A percentile compares a stretch with the other conserved stretches of the same genome.
Conservation (phyloP, 2,329 filamentous ascomycete species). For the Aspergillus uvarum region DNA sequence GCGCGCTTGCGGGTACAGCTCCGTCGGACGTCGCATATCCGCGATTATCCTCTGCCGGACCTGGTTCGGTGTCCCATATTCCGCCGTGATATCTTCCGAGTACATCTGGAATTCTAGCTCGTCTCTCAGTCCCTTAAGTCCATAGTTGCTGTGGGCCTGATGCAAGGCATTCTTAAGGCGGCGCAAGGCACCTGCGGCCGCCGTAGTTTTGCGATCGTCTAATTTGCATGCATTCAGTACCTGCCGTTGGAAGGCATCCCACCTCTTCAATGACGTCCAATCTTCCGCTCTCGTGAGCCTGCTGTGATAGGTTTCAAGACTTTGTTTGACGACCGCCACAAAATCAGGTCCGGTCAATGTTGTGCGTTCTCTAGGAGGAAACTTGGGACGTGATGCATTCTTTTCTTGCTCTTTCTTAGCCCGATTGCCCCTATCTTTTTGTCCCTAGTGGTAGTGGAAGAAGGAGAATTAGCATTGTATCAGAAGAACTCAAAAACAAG, state of each 20-base stretch:
- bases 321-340: constrained; percentile 24
- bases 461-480: too few species aligned
- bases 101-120: constrained; percentile 69
- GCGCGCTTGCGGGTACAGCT: constrained; percentile 88
- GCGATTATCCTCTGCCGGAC: constrained; percentile 64
- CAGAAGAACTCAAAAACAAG: not conserved
- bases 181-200: constrained; percentile 19
- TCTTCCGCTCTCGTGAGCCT: constrained; percentile 16
- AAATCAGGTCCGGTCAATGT: constrained; percentile 24
- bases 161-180: constrained; percentile 47
- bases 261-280: constrained; percentile 21
- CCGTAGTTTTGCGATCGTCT: constrained; percentile 19
- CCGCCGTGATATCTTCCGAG: constrained; percentile 59
- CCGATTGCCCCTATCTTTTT: too few species aligned
- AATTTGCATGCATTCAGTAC: constrained; percentile 32
- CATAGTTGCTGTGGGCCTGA: constrained; percentile 58
- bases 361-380: too few species aligned
- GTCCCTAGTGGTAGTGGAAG: too few species aligned
- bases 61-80: constrained; percentile 58
- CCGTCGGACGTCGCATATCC: constrained; percentile 83
- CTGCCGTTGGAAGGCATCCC: constrained; percentile 34
- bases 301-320: constrained; percentile 27
- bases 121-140: constrained; percentile 52
- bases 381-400: too few species aligned
- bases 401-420: too few species aligned